These are phyloP conservation scores for Eucalyptus leucophloia DNA, from an alignment of 345 rosid species.

Conservation along the genomic window DNA sequence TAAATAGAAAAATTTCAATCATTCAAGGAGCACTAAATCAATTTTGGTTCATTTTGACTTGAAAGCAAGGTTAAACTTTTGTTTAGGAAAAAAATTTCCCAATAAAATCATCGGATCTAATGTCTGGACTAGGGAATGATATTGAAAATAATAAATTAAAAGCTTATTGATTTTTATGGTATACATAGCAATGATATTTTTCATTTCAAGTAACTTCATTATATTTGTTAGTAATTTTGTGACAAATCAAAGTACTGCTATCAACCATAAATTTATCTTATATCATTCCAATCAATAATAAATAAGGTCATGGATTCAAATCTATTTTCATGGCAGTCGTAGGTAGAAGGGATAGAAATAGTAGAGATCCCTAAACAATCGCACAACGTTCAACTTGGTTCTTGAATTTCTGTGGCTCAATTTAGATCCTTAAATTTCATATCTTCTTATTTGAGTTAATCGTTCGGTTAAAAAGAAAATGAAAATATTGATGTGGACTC, in stretches of 20 bases:
- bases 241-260: neutral
- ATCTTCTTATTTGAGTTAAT: no score
- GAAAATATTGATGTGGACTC: neutral
- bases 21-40: neutral
- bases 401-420: accelerated
- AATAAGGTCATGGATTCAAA: neutral
- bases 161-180: no score
- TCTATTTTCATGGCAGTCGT: neutral
- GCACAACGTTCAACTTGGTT: neutral
- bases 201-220: neutral
- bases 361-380: neutral
- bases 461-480: no score
- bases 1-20: neutral
- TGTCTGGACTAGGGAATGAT: no score
- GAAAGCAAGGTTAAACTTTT: no score
- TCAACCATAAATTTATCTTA: no score
- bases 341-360: neutral
- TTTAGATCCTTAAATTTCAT: neutral
- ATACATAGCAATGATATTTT: no score
- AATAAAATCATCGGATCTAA: no score
- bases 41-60: neutral
- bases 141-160: no score
- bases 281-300: no score
- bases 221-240: neutral
- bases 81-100: no score